Evolutionary conservation across 345 rosid species (phyloP).

Genomic region (Pugionium dolabratum): DNA sequence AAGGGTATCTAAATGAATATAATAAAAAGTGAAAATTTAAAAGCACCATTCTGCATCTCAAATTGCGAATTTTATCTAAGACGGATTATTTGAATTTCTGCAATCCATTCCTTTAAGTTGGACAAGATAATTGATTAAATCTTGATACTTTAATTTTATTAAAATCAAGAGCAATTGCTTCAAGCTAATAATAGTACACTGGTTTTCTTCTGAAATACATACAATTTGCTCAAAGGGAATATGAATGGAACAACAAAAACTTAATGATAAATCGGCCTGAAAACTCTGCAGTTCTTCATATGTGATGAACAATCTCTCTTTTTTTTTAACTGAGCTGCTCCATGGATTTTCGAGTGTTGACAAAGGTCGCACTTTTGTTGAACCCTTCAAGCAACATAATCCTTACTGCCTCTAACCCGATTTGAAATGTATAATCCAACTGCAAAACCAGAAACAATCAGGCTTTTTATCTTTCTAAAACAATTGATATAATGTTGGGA

Average conservation of each 20-base stretch:
- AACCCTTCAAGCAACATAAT: constrained; percentile 74
- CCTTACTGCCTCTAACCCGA: constrained; percentile 64
- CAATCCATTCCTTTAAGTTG: background rate
- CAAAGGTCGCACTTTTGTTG: constrained; percentile 81
- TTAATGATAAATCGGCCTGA: background rate
- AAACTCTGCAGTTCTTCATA: background rate
- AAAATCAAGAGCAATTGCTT: background rate
- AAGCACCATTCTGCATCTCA: background rate
- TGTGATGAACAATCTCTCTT: no score
- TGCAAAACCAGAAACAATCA: constrained; percentile 42
- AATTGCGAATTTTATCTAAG: background rate
- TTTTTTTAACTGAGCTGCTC: constrained; percentile 55
- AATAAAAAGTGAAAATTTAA: background rate
- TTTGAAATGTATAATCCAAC: constrained; percentile 77
- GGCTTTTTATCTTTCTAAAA: background rate
- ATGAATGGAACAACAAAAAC: background rate
- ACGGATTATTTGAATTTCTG: background rate
- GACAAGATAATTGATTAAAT: background rate
- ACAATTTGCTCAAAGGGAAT: constrained; percentile 21
- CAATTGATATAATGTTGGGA: no score
- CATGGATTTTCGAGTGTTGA: constrained; percentile 63
- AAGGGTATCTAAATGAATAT: background rate
- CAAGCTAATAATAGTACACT: background rate
- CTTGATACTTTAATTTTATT: background rate
- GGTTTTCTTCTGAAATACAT: background rate